Evolutionary conservation across 176 grass and related monocot genomes (phyloP), one percentile per base, ranked within the genome.

Genomic region (Oryza officinalis): DNA sequence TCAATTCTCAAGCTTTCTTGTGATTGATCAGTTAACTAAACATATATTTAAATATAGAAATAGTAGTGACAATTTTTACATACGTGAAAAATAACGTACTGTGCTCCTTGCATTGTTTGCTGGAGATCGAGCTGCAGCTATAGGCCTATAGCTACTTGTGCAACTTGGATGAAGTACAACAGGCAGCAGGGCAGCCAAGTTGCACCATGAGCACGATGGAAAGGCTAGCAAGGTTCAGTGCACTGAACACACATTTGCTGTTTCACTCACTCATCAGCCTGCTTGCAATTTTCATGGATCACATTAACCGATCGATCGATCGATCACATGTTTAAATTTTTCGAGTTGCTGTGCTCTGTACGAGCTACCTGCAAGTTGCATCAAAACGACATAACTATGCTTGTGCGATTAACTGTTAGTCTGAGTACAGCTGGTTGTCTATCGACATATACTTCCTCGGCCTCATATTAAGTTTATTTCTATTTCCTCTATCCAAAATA

Each of bases 191-290:
- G 37, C 57, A 65, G 31, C 65, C 78, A 71, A 82, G 83, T 82
- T 78, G 72, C 65, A 25, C 57, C 57, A 33, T 31, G 33, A 69
- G 65, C 33, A 81, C 35, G 65, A 61, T 25, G 8, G 50, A 65
- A 78, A 65, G 8, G 28, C 27, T 25, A 69, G 64, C 77, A 52
- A 71, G 82, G 87, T 85, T 81, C 83, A 77, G 52, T 49, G 87
- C 20, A 85, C 82, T 81, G 69, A 73, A 72, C 37, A 72, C 37
- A 72, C 18, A 76, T 49, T 65, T 71, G 52, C 52, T 57, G 52
- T 57, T 57, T 57, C 50, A 22, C 76, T 74, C 61, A 85, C 15
- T 65, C 25, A 72, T 65, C 25, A 67, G 57, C 65, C 17, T 8
- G 20, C 54, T 60, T 23, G 22, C 54, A 60, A 9, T 23, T 60